A percentile compares a stretch with the other conserved stretches of the same genome.
phyloP scores from a whole-genome alignment of 140 eudicot genomes.

The Ambrosia hybrid region DNA sequence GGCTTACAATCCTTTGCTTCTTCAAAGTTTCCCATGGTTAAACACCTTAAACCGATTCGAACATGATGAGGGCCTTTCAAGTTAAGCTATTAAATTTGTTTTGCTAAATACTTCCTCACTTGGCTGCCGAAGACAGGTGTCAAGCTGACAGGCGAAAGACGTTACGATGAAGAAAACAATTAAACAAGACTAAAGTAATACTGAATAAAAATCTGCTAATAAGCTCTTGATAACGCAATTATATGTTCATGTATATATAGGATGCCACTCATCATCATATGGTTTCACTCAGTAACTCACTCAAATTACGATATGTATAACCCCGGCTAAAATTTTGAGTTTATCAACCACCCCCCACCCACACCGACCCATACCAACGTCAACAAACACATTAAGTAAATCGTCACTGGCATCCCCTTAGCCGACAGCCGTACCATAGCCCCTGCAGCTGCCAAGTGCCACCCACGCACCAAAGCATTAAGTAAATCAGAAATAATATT shows the following conservation, averaged over 20 bases:
- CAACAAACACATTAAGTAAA: no score
- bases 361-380: not conserved
- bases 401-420: no score
- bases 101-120: conserved; percentile 19
- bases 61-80: conserved; percentile 14
- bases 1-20: conserved; percentile 61
- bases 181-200: not conserved
- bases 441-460: no score
- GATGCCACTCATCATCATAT: not conserved
- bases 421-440: no score
- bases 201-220: no score
- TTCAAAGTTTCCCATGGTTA: conserved; percentile 71
- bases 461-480: no score
- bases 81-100: conserved; percentile 15
- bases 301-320: no score
- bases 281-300: no score
- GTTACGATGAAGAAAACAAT: conserved; percentile 14
- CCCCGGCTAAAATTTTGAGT: not conserved
- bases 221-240: no score
- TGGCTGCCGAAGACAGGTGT: conserved; percentile 23
- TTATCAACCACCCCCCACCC: not conserved
- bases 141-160: conserved; percentile 15
- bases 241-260: not conserved
- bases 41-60: conserved; percentile 24
- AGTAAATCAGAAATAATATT: no score